Conservation (phyloP, 2,329 filamentous ascomycete genomes). For the Xylaria sp. region DNA sequence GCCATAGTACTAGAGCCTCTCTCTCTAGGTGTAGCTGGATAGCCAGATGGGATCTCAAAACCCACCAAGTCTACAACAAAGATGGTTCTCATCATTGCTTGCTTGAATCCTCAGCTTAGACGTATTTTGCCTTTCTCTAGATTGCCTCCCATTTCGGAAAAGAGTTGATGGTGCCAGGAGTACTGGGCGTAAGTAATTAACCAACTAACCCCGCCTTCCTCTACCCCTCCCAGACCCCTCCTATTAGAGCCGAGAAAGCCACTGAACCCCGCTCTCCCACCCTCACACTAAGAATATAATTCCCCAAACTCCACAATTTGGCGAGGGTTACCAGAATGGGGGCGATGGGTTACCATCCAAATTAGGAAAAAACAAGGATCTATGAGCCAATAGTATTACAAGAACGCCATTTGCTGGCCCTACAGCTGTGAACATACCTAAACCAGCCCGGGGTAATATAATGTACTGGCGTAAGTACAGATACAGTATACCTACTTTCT, state of each 20-base stretch:
- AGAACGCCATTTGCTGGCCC: not conserved
- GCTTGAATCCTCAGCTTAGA: no score
- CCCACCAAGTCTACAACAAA: no score
- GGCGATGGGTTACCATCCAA: slow-evolving; percentile 7
- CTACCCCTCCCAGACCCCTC: not conserved
- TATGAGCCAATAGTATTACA: slow-evolving; percentile 17
- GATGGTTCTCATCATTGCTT: no score
- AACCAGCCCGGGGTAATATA: no score
- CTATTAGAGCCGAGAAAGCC: not conserved
- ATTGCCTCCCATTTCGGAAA: no score
- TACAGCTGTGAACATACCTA: not conserved
- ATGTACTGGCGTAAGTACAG: no score
- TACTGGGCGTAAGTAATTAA: no score
- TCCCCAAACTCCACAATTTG: slow-evolving; percentile 5
- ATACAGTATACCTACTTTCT: no score
- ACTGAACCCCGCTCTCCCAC: not conserved
- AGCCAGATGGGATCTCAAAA: no score
- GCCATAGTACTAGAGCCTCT: no score
- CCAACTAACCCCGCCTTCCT: not conserved
- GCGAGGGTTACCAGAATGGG: not conserved
- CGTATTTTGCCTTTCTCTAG: no score
- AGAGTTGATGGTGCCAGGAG: no score
- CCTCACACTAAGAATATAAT: not conserved
- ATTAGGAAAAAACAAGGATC: slow-evolving; percentile 35
- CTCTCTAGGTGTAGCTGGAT: not conserved